phyloP scores from a whole-genome alignment of 2,329 filamentous ascomycete genomes.

The Fonsecaea nubica region DNA sequence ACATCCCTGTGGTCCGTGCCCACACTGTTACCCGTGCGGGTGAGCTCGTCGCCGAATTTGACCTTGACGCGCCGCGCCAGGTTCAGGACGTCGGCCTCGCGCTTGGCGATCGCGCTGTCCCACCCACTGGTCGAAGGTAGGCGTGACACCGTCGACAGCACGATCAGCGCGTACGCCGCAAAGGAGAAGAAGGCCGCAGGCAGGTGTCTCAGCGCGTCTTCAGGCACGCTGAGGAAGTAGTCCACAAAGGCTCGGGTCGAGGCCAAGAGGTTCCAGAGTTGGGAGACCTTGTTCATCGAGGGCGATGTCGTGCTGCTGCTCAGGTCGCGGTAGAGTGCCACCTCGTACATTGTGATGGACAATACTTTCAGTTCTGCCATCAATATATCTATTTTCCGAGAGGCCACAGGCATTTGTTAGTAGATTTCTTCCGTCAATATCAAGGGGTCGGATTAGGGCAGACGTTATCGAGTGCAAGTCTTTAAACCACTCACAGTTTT shows the following conservation, averaged over 20 bases:
- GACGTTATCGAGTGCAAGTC: background rate
- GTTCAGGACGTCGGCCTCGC: slow-evolving; percentile 18
- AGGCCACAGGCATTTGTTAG: background rate
- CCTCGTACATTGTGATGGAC: slow-evolving; percentile 19
- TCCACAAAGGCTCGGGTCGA: slow-evolving; percentile 12
- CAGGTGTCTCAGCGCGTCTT: slow-evolving; percentile 1
- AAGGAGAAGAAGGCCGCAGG: slow-evolving; percentile 16
- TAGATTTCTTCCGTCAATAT: background rate
- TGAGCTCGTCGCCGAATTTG: slow-evolving; percentile 21
- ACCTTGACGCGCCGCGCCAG: slow-evolving; percentile 5
- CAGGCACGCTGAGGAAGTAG: slow-evolving; percentile 12
- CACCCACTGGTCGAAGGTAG: slow-evolving; percentile 14
- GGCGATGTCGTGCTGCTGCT: background rate
- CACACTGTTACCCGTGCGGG: background rate
- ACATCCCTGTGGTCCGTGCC: slow-evolving; percentile 18
- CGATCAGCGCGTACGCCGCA: slow-evolving; percentile 17
- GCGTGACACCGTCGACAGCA: slow-evolving; percentile 17
- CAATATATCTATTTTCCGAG: slow-evolving; percentile 8
- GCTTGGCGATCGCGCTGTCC: slow-evolving; percentile 20
- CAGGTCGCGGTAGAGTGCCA: slow-evolving; percentile 17
- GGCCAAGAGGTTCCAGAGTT: slow-evolving; percentile 23
- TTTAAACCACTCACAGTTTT: slow-evolving; percentile 14
- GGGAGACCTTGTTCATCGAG: background rate
- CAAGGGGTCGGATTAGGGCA: background rate
- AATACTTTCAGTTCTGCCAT: slow-evolving; percentile 17